These are phyloP conservation scores for Allium sativum DNA, from an alignment of 106 monocot species.

Conservation along the genomic window DNA sequence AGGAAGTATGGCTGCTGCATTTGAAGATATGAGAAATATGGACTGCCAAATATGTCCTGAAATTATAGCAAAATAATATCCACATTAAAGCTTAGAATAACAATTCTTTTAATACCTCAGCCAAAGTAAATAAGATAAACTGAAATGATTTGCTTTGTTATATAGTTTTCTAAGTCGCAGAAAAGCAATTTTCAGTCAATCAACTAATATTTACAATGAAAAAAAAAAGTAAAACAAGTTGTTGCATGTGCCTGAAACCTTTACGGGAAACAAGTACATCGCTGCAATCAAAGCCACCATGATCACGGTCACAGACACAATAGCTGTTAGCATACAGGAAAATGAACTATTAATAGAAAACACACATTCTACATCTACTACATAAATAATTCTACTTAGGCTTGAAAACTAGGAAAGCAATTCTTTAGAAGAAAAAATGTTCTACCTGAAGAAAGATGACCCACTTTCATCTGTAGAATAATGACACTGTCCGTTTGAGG, in stretches of 20 bases:
- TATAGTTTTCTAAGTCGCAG: too few species aligned
- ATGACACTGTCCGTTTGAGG: constrained; percentile 49
- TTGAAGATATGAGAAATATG: constrained; percentile 79
- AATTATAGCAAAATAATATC: constrained; percentile 5
- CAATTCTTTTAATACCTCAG: background rate
- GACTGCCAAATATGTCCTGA: constrained; percentile 76
- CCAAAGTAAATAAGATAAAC: too few species aligned
- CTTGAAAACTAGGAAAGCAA: background rate
- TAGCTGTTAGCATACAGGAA: constrained; percentile 27
- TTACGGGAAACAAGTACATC: constrained; percentile 48
- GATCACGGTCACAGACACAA: constrained; percentile 77
- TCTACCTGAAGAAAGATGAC: constrained; percentile 55
- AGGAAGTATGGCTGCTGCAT: constrained; percentile 83
- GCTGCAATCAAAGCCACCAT: constrained; percentile 95
- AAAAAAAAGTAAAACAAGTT: too few species aligned
- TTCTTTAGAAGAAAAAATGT: background rate
- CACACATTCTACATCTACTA: too few species aligned
- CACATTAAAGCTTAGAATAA: background rate
- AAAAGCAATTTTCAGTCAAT: too few species aligned
- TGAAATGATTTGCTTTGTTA: too few species aligned
- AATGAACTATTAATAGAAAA: background rate
- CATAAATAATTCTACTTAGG: too few species aligned
- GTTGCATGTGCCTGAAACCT: constrained; percentile 25
- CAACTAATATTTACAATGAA: background rate
- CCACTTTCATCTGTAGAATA: constrained; percentile 67